Evolutionary conservation across 2,329 filamentous ascomycete species (phyloP).

Genomic region (Ascochyta rabiei): DNA sequence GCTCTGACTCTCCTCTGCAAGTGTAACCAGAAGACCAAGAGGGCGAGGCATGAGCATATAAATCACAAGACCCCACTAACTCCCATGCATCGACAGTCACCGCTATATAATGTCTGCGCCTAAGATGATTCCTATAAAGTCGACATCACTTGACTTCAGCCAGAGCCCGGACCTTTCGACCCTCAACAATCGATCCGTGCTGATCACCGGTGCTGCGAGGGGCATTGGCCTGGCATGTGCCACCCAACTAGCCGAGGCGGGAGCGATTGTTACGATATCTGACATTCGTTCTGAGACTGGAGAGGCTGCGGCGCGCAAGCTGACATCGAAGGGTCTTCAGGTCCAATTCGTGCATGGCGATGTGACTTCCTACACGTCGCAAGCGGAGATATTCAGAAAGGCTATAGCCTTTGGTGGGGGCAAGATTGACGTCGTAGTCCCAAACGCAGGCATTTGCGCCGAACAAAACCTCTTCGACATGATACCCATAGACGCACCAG

Average conservation of each 20-base stretch:
- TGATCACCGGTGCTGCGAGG: constrained; percentile 36
- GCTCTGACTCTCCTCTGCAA: too few relatives aligned
- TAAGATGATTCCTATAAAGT: not conserved
- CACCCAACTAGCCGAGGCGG: constrained; percentile 24
- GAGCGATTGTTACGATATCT: constrained; percentile 34
- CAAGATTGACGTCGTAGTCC: constrained; percentile 40
- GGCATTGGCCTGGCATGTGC: constrained; percentile 37
- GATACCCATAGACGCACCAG: constrained; percentile 13
- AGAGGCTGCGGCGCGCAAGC: constrained; percentile 10
- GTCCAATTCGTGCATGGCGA: constrained; percentile 42
- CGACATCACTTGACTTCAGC: constrained; percentile 17
- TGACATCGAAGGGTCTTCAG: constrained; percentile 21
- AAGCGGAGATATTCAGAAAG: constrained; percentile 38
- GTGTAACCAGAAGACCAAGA: too few relatives aligned
- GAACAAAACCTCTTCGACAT: constrained; percentile 33
- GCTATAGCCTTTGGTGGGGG: constrained; percentile 33
- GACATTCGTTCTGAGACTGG: constrained; percentile 28
- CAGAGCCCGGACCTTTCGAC: constrained; percentile 20
- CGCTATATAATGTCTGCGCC: not conserved
- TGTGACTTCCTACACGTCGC: constrained; percentile 37
- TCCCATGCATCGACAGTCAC: too few relatives aligned
- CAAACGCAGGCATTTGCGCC: constrained; percentile 37
- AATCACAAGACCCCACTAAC: not conserved
- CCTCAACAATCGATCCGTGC: constrained; percentile 25
- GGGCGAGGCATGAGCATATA: not conserved